Base-by-base conservation (phyloP, 768 basidiomycete species). In the Pulveroboletus sp. region DNA sequence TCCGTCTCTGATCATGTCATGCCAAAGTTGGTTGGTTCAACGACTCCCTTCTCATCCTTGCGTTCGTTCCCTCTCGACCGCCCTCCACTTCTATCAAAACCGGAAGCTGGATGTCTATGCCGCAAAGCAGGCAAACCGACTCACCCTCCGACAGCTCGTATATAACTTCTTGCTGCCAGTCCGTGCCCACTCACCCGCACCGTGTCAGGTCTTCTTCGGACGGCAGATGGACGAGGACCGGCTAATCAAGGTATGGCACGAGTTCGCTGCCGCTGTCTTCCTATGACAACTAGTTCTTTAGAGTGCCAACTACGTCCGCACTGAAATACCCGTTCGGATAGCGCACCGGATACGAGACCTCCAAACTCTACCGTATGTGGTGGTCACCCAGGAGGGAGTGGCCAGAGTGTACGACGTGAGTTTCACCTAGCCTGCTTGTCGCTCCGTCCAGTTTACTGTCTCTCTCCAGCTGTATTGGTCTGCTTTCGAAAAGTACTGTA, bases 221-320 rank as follows among this genome's bases (percentile, higher is more conserved):
- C 82, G 88, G 31, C 80, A 80, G 39, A 89, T 92, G 80, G 83
- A 82, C 57, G 75, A 82, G 54, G 86, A 89, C 48, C 77, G 89
- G 21, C 71, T 93, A 32, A 79, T 92, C 62, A 89, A 85, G 74
- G 89, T 80, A 58, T 33, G 72, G 43, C 15, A 45, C 30, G 11
- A 30, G 18, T 43, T 43, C 37, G 11, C 27, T 28, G 18, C 32
- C 41, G 12, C 4, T 3, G 3, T 46, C 15, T 24, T 18, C 30
- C 6, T 38, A 5, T 45, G 33, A 49, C 37, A 24, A 39, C 49
- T 37, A 8, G 39, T 37, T 31, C 21, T 28, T 17, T 44, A 93
- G 90, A 90, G 87, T 55, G 91, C 89, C 46, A 93, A 93, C 65
- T 91, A 93, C 68, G 89, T 95, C 38, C 82, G 91, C 45, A 88